Evolutionary conservation across 2,329 filamentous ascomycete species (phyloP).

Genomic region (Diaporthe longicolla): DNA sequence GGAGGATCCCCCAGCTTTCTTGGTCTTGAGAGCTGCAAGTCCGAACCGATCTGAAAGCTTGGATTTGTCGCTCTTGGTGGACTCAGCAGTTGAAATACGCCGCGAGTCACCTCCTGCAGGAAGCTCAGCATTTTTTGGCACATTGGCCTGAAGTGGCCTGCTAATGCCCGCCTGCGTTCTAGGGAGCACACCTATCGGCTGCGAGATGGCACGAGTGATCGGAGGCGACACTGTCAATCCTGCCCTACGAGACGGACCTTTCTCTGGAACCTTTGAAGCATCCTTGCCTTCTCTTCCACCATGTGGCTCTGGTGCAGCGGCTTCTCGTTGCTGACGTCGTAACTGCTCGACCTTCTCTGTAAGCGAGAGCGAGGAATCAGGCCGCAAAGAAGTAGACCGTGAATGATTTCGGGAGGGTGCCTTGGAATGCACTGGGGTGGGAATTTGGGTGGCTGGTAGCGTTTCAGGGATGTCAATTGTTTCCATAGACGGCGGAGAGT

Average conservation of each 20-base stretch:
- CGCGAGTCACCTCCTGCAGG: slow-evolving; percentile 51
- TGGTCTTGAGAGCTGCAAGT: slow-evolving; percentile 73
- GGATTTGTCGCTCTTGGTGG: slow-evolving; percentile 72
- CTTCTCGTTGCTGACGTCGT: slow-evolving; percentile 62
- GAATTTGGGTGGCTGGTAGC: slow-evolving; percentile 20
- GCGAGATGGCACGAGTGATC: slow-evolving; percentile 67
- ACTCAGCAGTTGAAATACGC: slow-evolving; percentile 55
- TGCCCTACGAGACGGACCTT: slow-evolving; percentile 59
- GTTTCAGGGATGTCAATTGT: background rate
- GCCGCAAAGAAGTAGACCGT: slow-evolving; percentile 36
- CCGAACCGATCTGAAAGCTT: slow-evolving; percentile 82
- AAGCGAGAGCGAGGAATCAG: slow-evolving; percentile 49
- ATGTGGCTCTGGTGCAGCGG: slow-evolving; percentile 50
- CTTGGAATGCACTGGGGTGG: slow-evolving; percentile 36
- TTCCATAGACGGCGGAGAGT: slow-evolving; percentile 10
- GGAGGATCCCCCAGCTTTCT: slow-evolving; percentile 76
- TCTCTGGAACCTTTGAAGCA: slow-evolving; percentile 48
- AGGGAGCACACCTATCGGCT: slow-evolving; percentile 63
- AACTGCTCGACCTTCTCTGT: slow-evolving; percentile 66
- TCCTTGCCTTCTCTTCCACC: slow-evolving; percentile 44
- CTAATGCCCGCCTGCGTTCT: slow-evolving; percentile 61
- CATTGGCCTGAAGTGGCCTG: slow-evolving; percentile 57
- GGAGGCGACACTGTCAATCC: slow-evolving; percentile 65
- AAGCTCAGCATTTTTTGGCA: slow-evolving; percentile 50
- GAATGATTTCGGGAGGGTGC: slow-evolving; percentile 40